Conservation (phyloP, 805 yeast genomes). For the Spathaspora girioi region DNA sequence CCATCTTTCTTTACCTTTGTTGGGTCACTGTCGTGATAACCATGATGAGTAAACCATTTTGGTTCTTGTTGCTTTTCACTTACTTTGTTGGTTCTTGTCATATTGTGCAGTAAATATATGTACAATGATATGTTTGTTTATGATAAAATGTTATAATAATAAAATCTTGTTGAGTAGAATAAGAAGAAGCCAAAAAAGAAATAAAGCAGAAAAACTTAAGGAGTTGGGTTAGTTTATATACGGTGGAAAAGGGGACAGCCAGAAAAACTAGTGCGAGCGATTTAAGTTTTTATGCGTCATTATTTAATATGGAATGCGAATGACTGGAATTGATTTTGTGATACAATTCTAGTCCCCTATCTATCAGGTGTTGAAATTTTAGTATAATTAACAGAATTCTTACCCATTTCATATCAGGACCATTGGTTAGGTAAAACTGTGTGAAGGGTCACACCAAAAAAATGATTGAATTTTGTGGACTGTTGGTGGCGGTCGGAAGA, state of each 20-base stretch:
- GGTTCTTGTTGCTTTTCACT: constrained; percentile 64
- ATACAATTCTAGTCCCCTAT: neutral
- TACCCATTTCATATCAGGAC: neutral
- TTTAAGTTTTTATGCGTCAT: neutral
- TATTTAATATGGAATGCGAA: neutral
- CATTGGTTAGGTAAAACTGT: neutral
- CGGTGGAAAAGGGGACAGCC: neutral
- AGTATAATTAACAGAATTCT: neutral
- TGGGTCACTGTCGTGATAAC: constrained; percentile 66
- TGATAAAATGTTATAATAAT: neutral
- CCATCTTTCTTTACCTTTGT: constrained; percentile 78
- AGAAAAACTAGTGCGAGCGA: neutral
- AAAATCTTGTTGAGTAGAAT: neutral
- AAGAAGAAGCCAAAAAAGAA: neutral
- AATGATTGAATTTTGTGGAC: neutral
- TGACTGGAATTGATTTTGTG: neutral
- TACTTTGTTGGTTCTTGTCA: constrained; percentile 76
- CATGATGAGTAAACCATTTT: constrained; percentile 77
- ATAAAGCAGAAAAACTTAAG: neutral
- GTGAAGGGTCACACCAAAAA: neutral
- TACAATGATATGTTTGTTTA: neutral
- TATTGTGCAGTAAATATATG: constrained; percentile 14
- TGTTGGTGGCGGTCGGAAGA: neutral
- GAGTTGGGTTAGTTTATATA: neutral
- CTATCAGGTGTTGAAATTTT: neutral